Conservation (phyloP, 2,329 filamentous ascomycete species). For the Sporothrix pallida region DNA sequence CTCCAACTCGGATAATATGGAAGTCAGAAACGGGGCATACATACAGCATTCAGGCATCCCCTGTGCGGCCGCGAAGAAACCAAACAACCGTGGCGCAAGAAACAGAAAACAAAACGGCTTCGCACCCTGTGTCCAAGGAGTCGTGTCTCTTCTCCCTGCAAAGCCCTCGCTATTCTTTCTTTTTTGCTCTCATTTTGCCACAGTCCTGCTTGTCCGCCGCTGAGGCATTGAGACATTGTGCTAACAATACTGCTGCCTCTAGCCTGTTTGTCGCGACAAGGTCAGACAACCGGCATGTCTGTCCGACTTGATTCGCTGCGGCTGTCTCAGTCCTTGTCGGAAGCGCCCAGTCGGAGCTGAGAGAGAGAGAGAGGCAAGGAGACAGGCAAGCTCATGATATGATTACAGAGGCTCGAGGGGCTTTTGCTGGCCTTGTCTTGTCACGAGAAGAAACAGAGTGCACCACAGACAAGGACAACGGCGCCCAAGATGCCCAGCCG, state of each 20-base stretch:
- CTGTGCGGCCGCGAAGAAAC: conserved; percentile 11
- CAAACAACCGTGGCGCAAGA: conserved; percentile 27
- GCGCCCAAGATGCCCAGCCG: conserved; percentile 20
- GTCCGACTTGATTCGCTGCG: conserved; percentile 18
- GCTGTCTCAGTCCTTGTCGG: conserved; percentile 1
- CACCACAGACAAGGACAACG: background rate
- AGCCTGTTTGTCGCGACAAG: conserved; percentile 13
- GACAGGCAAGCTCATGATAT: background rate
- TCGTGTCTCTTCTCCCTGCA: background rate
- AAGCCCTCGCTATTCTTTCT: background rate
- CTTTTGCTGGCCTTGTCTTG: background rate
- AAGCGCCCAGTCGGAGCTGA: conserved; percentile 2
- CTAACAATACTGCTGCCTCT: conserved; percentile 3
- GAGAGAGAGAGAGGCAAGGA: background rate
- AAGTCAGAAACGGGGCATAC: background rate
- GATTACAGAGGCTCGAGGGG: background rate
- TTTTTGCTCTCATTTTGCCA: background rate
- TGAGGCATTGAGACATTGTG: background rate
- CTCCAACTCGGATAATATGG: conserved; percentile 15
- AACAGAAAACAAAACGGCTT: conserved; percentile 26
- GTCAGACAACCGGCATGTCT: background rate
- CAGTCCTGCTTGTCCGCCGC: background rate
- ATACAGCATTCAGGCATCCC: background rate
- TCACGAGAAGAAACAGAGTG: background rate
- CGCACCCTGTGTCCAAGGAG: background rate